Evolutionary conservation across 768 basidiomycete genomes (phyloP).

Genomic region (Amanita polypyramis): DNA sequence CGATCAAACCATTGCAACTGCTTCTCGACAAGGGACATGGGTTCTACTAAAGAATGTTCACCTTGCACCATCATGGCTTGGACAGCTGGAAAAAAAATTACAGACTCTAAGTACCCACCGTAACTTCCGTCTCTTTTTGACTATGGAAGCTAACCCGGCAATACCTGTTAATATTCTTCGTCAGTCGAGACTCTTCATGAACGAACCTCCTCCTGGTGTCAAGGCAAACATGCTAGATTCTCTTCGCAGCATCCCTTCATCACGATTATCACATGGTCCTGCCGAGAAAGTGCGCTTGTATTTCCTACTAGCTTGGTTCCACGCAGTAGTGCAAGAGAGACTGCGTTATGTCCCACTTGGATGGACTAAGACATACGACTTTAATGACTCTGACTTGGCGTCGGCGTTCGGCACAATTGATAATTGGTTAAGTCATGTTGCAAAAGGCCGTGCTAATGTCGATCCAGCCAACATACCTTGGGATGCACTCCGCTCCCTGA

Average conservation of each 20-base stretch:
- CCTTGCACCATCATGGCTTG: slow-evolving; percentile 91
- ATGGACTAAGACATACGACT: slow-evolving; percentile 96
- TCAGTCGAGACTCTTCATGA: slow-evolving; percentile 95
- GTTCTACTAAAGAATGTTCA: slow-evolving; percentile 97
- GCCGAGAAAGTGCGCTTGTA: slow-evolving; percentile 88
- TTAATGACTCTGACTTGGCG: slow-evolving; percentile 97
- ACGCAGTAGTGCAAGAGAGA: slow-evolving; percentile 94
- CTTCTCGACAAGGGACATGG: slow-evolving; percentile 91
- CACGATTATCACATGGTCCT: slow-evolving; percentile 75
- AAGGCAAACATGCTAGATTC: slow-evolving; percentile 95
- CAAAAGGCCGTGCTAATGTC: slow-evolving; percentile 85
- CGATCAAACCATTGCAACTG: slow-evolving; percentile 90
- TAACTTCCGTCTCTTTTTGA: slow-evolving; percentile 93
- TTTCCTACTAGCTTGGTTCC: slow-evolving; percentile 98
- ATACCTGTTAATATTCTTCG: slow-evolving; percentile 96
- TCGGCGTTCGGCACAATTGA: slow-evolving; percentile 91
- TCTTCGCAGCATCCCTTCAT: slow-evolving; percentile 57
- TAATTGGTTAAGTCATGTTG: slow-evolving; percentile 69
- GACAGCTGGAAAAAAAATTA: slow-evolving; percentile 91
- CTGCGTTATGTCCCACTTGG: slow-evolving; percentile 92
- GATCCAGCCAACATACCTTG: slow-evolving; percentile 90
- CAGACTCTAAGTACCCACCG: slow-evolving; percentile 85
- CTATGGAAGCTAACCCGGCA: slow-evolving; percentile 92
- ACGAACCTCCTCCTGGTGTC: slow-evolving; percentile 95
- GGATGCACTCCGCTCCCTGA: slow-evolving; percentile 85